These are phyloP conservation scores for Nyssa sinensis DNA, from an alignment of 148 eudicot genomes.

Conservation along the genomic window DNA sequence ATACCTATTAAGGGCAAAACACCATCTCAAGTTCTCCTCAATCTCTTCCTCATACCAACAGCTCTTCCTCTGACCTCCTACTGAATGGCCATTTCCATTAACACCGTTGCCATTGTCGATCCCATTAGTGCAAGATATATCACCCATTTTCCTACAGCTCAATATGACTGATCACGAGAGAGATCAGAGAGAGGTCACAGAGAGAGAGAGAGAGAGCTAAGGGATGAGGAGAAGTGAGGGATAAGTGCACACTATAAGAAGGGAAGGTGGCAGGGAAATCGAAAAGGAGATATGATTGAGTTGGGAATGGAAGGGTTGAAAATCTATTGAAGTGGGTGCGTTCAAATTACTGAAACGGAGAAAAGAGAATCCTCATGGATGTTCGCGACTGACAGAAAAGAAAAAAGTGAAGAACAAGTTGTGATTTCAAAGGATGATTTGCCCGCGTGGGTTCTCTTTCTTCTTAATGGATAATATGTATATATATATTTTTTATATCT, in stretches of 20 bases:
- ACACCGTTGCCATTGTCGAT: conserved; percentile 42
- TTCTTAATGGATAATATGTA: not conserved
- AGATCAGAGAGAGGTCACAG: not conserved
- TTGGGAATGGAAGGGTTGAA: conserved; percentile 4
- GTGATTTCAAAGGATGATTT: conserved; percentile 63
- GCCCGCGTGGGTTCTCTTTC: conserved; percentile 49
- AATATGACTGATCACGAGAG: not conserved
- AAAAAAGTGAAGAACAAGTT: conserved; percentile 16
- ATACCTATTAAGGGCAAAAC: conserved; percentile 90
- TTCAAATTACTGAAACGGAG: conserved; percentile 20
- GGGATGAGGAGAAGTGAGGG: conserved; percentile 29
- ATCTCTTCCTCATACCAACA: conserved; percentile 98
- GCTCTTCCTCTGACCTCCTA: conserved; percentile 56
- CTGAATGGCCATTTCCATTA: conserved; percentile 36
- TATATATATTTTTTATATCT: not conserved
- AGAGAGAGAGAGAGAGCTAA: conserved; percentile 9
- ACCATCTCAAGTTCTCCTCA: conserved; percentile 86
- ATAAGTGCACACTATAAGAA: conserved; percentile 14
- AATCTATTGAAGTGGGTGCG: conserved; percentile 27
- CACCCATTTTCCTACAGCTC: conserved; percentile 42
- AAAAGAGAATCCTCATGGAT: conserved; percentile 51
- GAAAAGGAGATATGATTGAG: conserved; percentile 32
- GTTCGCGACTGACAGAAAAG: conserved; percentile 22
- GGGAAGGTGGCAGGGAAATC: conserved; percentile 25
- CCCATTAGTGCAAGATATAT: conserved; percentile 43